These are phyloP conservation scores for Cytospora leucostoma DNA, from an alignment of 2,329 filamentous ascomycete genomes.

Conservation along the genomic window DNA sequence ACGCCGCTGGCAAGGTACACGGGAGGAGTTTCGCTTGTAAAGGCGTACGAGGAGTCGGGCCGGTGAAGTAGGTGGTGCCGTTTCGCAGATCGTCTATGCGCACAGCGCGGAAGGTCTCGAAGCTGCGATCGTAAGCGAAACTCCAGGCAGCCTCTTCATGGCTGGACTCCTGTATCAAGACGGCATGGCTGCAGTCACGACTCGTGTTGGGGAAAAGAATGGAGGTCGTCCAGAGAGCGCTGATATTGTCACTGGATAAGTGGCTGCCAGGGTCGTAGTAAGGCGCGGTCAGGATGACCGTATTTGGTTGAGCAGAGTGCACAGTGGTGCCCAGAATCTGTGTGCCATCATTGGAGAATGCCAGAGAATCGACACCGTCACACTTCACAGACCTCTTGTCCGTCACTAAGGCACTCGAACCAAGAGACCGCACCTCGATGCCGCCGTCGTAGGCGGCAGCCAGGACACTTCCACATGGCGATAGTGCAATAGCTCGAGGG, in stretches of 20 bases:
- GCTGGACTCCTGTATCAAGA: slow-evolving; percentile 63
- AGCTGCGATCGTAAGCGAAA: slow-evolving; percentile 74
- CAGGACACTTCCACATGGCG: slow-evolving; percentile 77
- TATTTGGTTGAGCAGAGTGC: slow-evolving; percentile 64
- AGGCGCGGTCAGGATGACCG: slow-evolving; percentile 76
- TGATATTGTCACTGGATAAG: slow-evolving; percentile 66
- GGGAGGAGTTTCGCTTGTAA: slow-evolving; percentile 64
- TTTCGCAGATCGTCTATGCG: slow-evolving; percentile 73
- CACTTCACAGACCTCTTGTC: slow-evolving; percentile 78
- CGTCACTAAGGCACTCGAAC: slow-evolving; percentile 61
- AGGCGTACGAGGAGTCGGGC: slow-evolving; percentile 57
- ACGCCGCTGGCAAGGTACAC: slow-evolving; percentile 68
- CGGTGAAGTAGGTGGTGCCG: slow-evolving; percentile 78
- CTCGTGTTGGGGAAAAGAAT: slow-evolving; percentile 83
- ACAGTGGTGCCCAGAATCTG: slow-evolving; percentile 76
- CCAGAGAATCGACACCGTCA: slow-evolving; percentile 70
- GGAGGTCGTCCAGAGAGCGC: slow-evolving; percentile 80
- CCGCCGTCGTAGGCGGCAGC: slow-evolving; percentile 84
- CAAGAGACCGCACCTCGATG: slow-evolving; percentile 83
- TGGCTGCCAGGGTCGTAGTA: slow-evolving; percentile 74
- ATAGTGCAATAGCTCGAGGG: slow-evolving; percentile 76
- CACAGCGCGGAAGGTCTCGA: slow-evolving; percentile 77
- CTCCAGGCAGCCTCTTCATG: slow-evolving; percentile 72
- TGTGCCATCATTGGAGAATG: slow-evolving; percentile 76
- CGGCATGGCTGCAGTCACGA: slow-evolving; percentile 75